Conservation (phyloP, 1,139 yeast genomes). For the Hemisphaericaspora lyxosophila region DNA sequence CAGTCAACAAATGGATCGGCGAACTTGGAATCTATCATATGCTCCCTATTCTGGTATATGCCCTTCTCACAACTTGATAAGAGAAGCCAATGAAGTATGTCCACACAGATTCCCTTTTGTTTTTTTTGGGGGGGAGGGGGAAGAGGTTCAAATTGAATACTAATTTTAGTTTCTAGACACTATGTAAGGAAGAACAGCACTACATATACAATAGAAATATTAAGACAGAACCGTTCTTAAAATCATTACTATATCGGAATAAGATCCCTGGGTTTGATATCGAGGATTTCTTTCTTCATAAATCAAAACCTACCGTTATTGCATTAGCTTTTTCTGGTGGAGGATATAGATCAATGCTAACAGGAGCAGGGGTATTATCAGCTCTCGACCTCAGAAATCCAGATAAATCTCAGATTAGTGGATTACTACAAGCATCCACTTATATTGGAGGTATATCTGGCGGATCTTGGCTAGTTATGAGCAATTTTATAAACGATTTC, state of each 20-base stretch:
- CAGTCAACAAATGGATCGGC: slow-evolving; percentile 3
- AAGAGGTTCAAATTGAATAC: too few relatives aligned
- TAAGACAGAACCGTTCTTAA: slow-evolving; percentile 31
- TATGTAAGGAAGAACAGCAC: slow-evolving; percentile 31
- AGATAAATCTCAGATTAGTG: slow-evolving; percentile 40
- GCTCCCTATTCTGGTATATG: slow-evolving; percentile 45
- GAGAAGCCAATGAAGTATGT: slow-evolving; percentile 38
- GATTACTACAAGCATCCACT: slow-evolving; percentile 51
- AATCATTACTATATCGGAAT: slow-evolving; percentile 33
- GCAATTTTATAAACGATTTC: slow-evolving; percentile 46
- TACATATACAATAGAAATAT: slow-evolving; percentile 37
- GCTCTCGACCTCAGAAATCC: slow-evolving; percentile 52
- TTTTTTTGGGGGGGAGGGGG: too few relatives aligned
- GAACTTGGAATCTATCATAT: slow-evolving; percentile 22
- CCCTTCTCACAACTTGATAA: slow-evolving; percentile 35
- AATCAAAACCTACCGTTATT: slow-evolving; percentile 34
- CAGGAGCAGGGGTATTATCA: slow-evolving; percentile 60
- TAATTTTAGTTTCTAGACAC: slow-evolving; percentile 12
- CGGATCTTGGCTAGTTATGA: slow-evolving; percentile 65
- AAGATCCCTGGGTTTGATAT: slow-evolving; percentile 39
- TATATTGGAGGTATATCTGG: slow-evolving; percentile 71
- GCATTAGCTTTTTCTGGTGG: slow-evolving; percentile 73
- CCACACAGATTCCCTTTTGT: too few relatives aligned
- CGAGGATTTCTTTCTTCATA: slow-evolving; percentile 16
- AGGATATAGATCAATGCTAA: slow-evolving; percentile 67